Base-by-base conservation (phyloP, 495 filamentous ascomycete species). In the Aspergillus panamensis region DNA sequence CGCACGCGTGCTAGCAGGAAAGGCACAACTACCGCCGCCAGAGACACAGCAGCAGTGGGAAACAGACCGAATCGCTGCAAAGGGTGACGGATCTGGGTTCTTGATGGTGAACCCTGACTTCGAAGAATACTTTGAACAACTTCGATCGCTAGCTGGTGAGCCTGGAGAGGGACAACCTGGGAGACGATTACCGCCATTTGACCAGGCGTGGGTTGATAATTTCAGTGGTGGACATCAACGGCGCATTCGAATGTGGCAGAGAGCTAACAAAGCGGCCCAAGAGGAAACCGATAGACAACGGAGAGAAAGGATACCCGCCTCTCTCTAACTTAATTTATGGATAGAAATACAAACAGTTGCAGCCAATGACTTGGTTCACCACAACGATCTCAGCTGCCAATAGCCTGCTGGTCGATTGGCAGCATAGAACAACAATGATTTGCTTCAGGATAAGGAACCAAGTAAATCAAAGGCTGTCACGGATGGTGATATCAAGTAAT, bases 1-100 rank as follows among this genome's bases (percentile, higher is more conserved):
- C 0, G 83, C 82, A 0, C 78, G 83, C 6, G 73, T 81, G 6
- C 69, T 84, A 1, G 78, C 83, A 0, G 82, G 83, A n/a, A 70
- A 73, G 13, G 76, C 73, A 0, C 59, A 57, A 8, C 62, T 85
- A 10, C 82, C 82, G 0, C 49, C 71, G 0, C 16, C 69, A 0
- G 51, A 60, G 1, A 76, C 77, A 57, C 80, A 80, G 62, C 59
- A 69, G 52, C 70, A 69, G 48, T 85, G 82, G 82, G 82, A 85
- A 59, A 48, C 61, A 0, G 73, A 77, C 2, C 69, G 82, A 3
- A 76, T 84, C 21, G 71, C 72, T 2, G 32, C 40, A n/a, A 77
- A 72, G 32, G 82, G 79, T 0, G 81, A 84, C 45, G 78, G 78
- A 0, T 66, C 74, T 0, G 74, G 66, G 12, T 85, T 84, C 45